phyloP scores from a whole-genome alignment of 2,329 filamentous ascomycete genomes.

The Monosporascus sp. region DNA sequence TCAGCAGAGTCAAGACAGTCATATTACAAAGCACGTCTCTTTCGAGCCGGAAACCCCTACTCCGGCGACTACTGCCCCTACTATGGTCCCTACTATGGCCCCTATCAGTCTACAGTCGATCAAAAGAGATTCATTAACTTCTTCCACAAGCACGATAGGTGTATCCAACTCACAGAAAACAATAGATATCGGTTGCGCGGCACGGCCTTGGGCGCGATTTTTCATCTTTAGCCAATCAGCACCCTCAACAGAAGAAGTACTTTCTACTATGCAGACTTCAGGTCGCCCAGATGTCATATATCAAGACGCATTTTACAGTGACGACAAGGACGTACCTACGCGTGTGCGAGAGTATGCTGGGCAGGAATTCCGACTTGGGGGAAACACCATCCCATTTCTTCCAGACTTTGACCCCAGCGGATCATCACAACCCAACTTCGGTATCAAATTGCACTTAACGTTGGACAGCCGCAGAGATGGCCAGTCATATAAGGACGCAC shows the following conservation, averaged over 20 bases:
- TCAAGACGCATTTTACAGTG: constrained; percentile 79
- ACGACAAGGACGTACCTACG: constrained; percentile 76
- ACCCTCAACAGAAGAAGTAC: constrained; percentile 38
- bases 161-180: constrained; percentile 2
- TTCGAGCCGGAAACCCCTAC: constrained; percentile 22
- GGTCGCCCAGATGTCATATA: constrained; percentile 68
- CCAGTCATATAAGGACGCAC: constrained; percentile 44
- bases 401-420: constrained; percentile 69
- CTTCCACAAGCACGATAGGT: constrained; percentile 11
- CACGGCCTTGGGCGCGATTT: constrained; percentile 22
- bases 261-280: constrained; percentile 50
- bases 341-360: constrained; percentile 79
- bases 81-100: constrained; percentile 1
- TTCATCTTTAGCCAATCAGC: constrained; percentile 27
- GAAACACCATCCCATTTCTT: constrained; percentile 72
- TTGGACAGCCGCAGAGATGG: constrained; percentile 49
- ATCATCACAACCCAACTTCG: constrained; percentile 49
- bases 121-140: constrained; percentile 11
- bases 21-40: constrained; percentile 29
- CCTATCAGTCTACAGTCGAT: constrained; percentile 7
- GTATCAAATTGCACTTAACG: constrained; percentile 41
- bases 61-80: constrained; percentile 2
- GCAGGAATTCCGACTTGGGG: constrained; percentile 72
- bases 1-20: constrained; percentile 40
- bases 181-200: constrained; percentile 18